Evolutionary conservation across 1,284 basidiomycete genomes (phyloP), one percentile per base, ranked within the genome.

Genomic region (Volvariella volvacea): DNA sequence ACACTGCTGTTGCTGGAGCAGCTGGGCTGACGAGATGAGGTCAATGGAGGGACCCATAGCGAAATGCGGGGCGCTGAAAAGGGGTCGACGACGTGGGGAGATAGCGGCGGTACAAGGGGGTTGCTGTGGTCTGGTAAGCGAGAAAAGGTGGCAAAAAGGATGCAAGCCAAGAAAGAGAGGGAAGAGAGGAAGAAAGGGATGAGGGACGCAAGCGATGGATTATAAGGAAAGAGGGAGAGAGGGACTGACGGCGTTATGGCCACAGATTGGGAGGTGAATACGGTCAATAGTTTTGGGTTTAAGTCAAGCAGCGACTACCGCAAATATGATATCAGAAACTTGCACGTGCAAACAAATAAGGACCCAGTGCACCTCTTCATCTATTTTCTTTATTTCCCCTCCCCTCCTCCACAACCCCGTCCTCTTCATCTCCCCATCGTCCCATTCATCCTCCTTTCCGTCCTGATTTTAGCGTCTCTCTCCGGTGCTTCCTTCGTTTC

Each of bases 1-100:
- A 52, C 61, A 63, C 39, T 53, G 50, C 6, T 55, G 54, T 17
- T 53, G 50, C 6, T 55, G 54, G 19, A 39, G 20, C 10, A 6
- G 38, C 20, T 56, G 50, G 45, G 53, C 57, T 17, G 52, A 22
- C 12, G 17, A 10, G n/a, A 22, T 32, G 16, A 30, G 22, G 14
- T 30, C 41, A 15, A 33, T 32, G 41, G 10, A 33, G 8, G 8
- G 41, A 19, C 8, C 12, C 17, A 42, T 9, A 31, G 28, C 9
- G 41, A 7, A 16, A 16, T 19, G 30, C 7, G 6, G 25, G n/a
- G 8, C 32, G 41, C 14, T 3, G 17, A 32, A 28, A 16, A 41
- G 14, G 22, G 39, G 7, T 4, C 6, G 19, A 6, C 4, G n/a
- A 4, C 34, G 7, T 6, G 6, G 25, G 12, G 12, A 28, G 25